Evolutionary conservation across 176 grass and related monocot genomes (phyloP).

Genomic region (Pontederia crassipes): DNA sequence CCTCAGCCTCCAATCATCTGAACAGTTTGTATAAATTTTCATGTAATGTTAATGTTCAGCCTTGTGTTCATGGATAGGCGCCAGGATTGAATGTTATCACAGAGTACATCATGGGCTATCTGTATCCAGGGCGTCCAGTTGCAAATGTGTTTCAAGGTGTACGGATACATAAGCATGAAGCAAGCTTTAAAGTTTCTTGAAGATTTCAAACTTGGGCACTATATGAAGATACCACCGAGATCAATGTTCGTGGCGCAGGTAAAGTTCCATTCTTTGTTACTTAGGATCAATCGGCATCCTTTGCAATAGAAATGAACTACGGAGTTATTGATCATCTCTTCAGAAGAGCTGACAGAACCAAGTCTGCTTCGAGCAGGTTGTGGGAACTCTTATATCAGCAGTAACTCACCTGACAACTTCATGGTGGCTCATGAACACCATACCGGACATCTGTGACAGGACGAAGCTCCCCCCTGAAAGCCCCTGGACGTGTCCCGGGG

Average conservation of each 20-base stretch:
- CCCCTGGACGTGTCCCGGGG: constrained; percentile 2
- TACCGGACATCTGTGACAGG: neutral
- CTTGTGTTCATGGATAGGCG: neutral
- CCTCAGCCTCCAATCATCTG: neutral
- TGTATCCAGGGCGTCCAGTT: neutral
- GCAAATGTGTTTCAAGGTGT: constrained; percentile 7
- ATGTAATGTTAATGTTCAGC: neutral
- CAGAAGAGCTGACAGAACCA: too few relatives aligned
- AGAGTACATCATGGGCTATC: constrained; percentile 4
- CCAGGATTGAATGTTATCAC: constrained; percentile 5
- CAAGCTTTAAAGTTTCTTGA: neutral
- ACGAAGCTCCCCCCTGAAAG: neutral
- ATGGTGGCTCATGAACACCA: constrained; percentile 4
- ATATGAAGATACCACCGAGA: constrained; percentile 11
- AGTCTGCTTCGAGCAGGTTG: neutral
- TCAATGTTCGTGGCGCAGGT: constrained; percentile 7
- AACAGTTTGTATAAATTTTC: neutral
- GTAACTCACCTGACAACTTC: neutral
- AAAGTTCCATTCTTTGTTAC: too few relatives aligned
- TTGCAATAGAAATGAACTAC: too few relatives aligned
- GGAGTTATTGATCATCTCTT: too few relatives aligned
- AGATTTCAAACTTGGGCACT: constrained; percentile 9
- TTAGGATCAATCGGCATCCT: too few relatives aligned
- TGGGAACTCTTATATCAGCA: neutral
- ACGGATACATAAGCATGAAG: constrained; percentile 7